Conservation (phyloP, 441 rosid genomes). For the Adansonia rubrostipa region DNA sequence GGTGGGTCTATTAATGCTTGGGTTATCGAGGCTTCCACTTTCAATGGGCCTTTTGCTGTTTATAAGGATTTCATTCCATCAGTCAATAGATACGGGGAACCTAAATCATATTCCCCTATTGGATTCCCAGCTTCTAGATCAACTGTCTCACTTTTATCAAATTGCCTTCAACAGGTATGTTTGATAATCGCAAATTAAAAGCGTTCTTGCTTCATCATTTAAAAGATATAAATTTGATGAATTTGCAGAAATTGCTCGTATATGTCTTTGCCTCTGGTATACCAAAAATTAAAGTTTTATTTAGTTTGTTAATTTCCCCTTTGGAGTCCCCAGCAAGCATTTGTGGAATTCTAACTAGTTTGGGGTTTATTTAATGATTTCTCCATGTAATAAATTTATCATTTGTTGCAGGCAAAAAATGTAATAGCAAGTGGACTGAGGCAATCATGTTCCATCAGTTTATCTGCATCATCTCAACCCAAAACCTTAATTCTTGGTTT, state of each 20-base stretch:
- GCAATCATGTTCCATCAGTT: slow-evolving; percentile 20
- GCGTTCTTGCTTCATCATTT: neutral
- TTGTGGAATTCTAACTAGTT: neutral
- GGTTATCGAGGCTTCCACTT: slow-evolving; percentile 69
- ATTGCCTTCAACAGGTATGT: slow-evolving; percentile 61
- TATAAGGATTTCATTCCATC: slow-evolving; percentile 74
- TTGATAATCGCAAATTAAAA: neutral
- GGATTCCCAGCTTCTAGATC: slow-evolving; percentile 78
- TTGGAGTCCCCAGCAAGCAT: neutral
- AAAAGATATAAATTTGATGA: slow-evolving; percentile 3
- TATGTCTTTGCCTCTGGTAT: neutral
- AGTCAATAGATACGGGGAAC: slow-evolving; percentile 60
- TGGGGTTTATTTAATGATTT: neutral
- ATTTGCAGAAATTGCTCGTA: neutral
- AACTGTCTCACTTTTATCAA: slow-evolving; percentile 56
- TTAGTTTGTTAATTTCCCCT: neutral
- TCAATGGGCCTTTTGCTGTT: slow-evolving; percentile 76
- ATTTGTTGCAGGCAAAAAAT: slow-evolving; percentile 48
- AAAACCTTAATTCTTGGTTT: slow-evolving; percentile 77
- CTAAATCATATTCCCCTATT: slow-evolving; percentile 52
- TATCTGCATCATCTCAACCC: slow-evolving; percentile 37
- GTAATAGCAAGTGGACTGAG: slow-evolving; percentile 34
- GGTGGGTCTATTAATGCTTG: slow-evolving; percentile 66
- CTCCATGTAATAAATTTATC: slow-evolving; percentile 1
- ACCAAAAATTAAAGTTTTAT: neutral